Evolutionary conservation across 805 yeast genomes (phyloP), one percentile per base, ranked within the genome.

Genomic region (Hanseniaspora clermontiae): DNA sequence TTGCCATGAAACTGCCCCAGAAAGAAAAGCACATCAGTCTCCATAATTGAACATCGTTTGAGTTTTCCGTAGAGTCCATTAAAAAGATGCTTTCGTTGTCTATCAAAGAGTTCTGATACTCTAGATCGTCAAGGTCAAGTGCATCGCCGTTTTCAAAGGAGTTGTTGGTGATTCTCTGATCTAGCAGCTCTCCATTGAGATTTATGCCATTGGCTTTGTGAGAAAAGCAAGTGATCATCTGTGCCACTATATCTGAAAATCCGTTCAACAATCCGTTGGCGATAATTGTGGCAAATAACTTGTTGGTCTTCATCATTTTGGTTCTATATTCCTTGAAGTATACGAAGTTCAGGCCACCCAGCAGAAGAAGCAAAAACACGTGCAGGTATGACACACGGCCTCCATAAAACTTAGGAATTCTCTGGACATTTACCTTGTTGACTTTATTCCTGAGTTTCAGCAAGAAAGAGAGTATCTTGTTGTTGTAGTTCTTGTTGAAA

Each of bases 1-100:
- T 84, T 0, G 96, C 84, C 71, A 88, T 78, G 8, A 83, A 64
- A 57, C 86, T 79, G 1, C 97, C 97, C 96, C 97, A 90, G 45
- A 78, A 70, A 73, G 87, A 81, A 65, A 89, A 90, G 8, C 93
- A 85, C 0, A 82, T 75, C 65, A 88, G 77, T 60, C 96, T 76
- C 54, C 77, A 74, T 64, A 84, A 84, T 57, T 79, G 78, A 68
- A 84, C 91, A 37, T 66, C 53, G 32, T 31, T n/a, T 55, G 60
- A 14, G 50, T 59, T 61, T 46, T 64, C 66, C 24, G 61, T 57
- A 8, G 59, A 64, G 43, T 61, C 59, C 29, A 63, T 43, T 3
- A 20, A 7, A 14, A 19, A 31, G 5, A 46, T 11, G 29, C 51
- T 53, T 6, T 46, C 51, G 19, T 31, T 20, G n/a, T 53, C 57